Percentiles rank a stretch among this genome's conserved stretches.
These are phyloP conservation scores for Hanseniaspora valbyensis DNA, from an alignment of 805 yeast species.

Conservation along the genomic window DNA sequence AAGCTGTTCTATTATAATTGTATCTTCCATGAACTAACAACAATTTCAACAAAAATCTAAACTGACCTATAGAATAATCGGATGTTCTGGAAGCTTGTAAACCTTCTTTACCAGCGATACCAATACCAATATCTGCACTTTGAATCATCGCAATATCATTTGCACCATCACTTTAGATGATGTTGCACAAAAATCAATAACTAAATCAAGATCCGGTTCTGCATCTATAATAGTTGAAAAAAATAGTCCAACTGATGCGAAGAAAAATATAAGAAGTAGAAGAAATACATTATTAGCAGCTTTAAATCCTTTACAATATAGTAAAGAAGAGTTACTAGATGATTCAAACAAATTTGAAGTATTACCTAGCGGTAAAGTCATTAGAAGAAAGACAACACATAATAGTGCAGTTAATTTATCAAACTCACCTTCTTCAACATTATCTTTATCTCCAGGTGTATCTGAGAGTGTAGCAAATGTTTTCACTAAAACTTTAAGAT, in stretches of 20 bases:
- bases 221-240: neutral
- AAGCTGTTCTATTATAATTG: constrained; percentile 83
- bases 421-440: constrained; percentile 15
- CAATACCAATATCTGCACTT: constrained; percentile 95
- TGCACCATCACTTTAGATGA: too few species aligned
- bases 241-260: constrained; percentile 5
- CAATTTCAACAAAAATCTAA: constrained; percentile 69
- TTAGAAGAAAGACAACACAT: constrained; percentile 29
- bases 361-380: constrained; percentile 63
- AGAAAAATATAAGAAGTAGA: neutral
- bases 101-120: constrained; percentile 95
- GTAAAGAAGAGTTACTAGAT: neutral
- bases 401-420: constrained; percentile 8
- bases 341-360: constrained; percentile 38
- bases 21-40: constrained; percentile 91
- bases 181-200: too few species aligned
- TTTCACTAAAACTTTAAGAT: constrained; percentile 30
- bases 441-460: constrained; percentile 20
- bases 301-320: constrained; percentile 3
- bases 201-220: too few species aligned
- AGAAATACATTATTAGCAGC: constrained; percentile 11
- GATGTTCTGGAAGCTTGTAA: constrained; percentile 92
- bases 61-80: constrained; percentile 92
- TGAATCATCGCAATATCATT: constrained; percentile 99
- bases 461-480: constrained; percentile 25